Conservation (phyloP, 345 rosid species). For the Citrus cavaleriei region DNA sequence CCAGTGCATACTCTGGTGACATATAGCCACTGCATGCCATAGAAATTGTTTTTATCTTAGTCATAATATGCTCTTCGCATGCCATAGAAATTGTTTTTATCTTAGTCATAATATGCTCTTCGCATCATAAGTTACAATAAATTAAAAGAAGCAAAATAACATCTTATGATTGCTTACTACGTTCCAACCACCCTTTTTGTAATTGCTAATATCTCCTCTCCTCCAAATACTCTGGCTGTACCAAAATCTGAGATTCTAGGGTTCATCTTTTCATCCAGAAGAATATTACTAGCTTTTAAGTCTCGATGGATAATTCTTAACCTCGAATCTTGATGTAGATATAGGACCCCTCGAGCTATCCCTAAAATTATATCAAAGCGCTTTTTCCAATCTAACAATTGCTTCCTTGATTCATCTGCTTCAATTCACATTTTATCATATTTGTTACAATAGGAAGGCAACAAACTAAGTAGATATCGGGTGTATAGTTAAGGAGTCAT, state of each 20-base stretch:
- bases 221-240: conserved; percentile 24
- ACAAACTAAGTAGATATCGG: not conserved
- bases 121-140: not conserved
- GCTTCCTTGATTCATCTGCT: conserved; percentile 1
- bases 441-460: not conserved
- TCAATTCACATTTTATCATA: not conserved
- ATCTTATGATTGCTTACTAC: not conserved
- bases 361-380: conserved; percentile 28
- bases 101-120: not conserved
- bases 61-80: not conserved
- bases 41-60: not conserved
- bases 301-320: conserved; percentile 35
- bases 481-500: not conserved
- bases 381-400: conserved; percentile 20
- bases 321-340: conserved; percentile 39
- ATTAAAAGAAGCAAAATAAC: no score
- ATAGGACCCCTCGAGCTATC: conserved; percentile 31
- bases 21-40: not conserved
- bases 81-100: no score
- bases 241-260: conserved; percentile 45
- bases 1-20: not conserved
- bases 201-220: not conserved
- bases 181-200: not conserved
- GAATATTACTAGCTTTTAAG: conserved; percentile 30
- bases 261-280: conserved; percentile 29